phyloP scores from a whole-genome alignment of 495 filamentous ascomycete species.

The Tuber umbilicatum region DNA sequence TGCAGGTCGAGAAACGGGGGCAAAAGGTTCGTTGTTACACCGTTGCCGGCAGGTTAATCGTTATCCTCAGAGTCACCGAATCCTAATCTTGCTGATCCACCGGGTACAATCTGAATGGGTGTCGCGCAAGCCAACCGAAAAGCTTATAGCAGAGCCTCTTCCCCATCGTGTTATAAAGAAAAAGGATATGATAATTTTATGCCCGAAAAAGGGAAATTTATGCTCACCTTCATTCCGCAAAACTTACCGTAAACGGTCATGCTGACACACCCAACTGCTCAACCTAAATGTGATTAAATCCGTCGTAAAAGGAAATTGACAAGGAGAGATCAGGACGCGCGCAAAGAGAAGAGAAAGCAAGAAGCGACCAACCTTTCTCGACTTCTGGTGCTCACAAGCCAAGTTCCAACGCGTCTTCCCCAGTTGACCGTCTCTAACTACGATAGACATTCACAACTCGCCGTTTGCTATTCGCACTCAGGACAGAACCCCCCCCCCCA shows the following conservation, averaged over 20 bases:
- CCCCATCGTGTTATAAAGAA: neutral
- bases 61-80: neutral
- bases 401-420: slow-evolving; percentile 5
- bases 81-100: neutral
- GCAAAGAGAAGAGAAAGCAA: neutral
- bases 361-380: neutral
- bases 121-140: neutral
- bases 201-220: neutral
- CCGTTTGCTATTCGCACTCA: neutral
- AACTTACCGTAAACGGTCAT: neutral
- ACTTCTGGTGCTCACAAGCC: neutral
- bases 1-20: neutral
- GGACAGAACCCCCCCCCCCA: neutral
- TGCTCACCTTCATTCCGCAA: neutral
- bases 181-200: neutral
- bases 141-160: neutral
- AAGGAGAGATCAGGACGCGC: neutral
- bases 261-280: neutral
- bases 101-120: neutral
- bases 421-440: neutral
- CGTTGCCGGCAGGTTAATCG: neutral
- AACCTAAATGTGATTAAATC: slow-evolving; percentile 4
- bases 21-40: neutral
- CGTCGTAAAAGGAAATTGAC: neutral
- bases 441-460: neutral